Percentiles rank a stretch among this genome's conserved stretches.
Evolutionary conservation across 495 filamentous ascomycete genomes (phyloP).

Genomic region (Penicillium angulare): DNA sequence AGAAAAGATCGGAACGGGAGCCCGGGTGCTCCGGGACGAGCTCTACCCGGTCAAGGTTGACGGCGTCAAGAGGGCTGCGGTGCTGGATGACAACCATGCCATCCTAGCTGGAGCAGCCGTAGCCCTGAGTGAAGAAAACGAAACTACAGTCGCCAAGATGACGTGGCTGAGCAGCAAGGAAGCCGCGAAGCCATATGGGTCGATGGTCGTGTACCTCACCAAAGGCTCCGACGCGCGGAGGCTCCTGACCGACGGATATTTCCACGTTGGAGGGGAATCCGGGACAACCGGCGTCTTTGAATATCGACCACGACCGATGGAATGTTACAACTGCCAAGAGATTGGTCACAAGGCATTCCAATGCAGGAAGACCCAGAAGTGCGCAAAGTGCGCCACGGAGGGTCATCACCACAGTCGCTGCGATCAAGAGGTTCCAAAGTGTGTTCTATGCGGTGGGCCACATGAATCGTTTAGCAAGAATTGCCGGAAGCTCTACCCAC

Average conservation of each 20-base stretch:
- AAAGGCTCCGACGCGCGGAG: conserved; percentile 25
- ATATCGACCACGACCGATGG: conserved; percentile 20
- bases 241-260: conserved; percentile 25
- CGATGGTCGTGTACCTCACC: conserved; percentile 34
- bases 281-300: conserved; percentile 26
- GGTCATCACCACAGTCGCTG: conserved; percentile 26
- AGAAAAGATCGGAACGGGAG: conserved; percentile 17
- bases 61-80: conserved; percentile 26
- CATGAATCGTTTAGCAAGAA: conserved; percentile 33
- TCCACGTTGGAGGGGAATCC: conserved; percentile 27
- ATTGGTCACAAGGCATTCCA: conserved; percentile 25
- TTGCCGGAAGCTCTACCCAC: conserved; percentile 24
- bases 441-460: conserved; percentile 21
- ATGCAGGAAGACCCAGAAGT: conserved; percentile 26
- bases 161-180: conserved; percentile 35
- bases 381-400: conserved; percentile 25
- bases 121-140: conserved; percentile 22
- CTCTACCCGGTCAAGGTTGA: conserved; percentile 34
- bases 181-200: conserved; percentile 27
- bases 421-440: conserved; percentile 21
- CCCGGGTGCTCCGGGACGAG: conserved; percentile 31
- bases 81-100: conserved; percentile 22
- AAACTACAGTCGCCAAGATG: conserved; percentile 22
- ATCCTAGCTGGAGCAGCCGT: conserved; percentile 10
- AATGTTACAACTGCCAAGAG: conserved; percentile 31